Base-by-base conservation (phyloP, 73 alveolate species). In the Halteria grandinella region DNA sequence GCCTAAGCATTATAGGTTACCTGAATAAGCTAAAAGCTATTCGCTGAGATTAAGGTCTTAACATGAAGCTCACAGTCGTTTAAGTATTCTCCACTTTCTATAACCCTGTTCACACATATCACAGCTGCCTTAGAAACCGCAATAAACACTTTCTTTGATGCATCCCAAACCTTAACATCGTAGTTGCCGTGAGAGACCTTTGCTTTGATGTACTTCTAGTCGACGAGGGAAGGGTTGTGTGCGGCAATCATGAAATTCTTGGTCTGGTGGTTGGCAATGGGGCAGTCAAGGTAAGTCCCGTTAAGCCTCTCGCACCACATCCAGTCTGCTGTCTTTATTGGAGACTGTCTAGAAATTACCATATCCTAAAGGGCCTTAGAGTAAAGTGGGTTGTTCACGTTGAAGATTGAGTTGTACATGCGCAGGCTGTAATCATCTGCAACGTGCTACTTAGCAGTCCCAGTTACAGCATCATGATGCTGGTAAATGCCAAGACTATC, bases 401-500 rank as follows among this genome's bases (percentile, higher is more conserved):
- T n/a, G n/a, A n/a, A n/a, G n/a, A n/a, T n/a, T n/a, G n/a, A n/a
- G n/a, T n/a, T n/a, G n/a, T n/a, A n/a, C n/a, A n/a, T n/a, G n/a
- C n/a, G n/a, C n/a, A n/a, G n/a, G n/a, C n/a, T n/a, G 77, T 93
- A 95, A 63, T 93, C 93, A 41, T 88, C 75, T 10, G 91, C 87
- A 21, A 95, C 99, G 54, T 54, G 85, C 51, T 83, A 44, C 76
- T 58, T 88, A 15, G 81, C 91, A 10, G 99, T 95, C 32, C 99
- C 99, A 34, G 99, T 55, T 24, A 95, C 86, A 5, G 97, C 99
- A 88, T 92, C 98, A 53, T 92, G 98, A 62, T 92, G 98, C 85
- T 88, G 87, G 15, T 54, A 40, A 21, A 92, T 71, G 10, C 91
- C 96, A 69, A 75, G 33, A 5, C 21, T 62, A 57, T 57, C 75